Evolutionary conservation across 2,329 filamentous ascomycete genomes (phyloP).

Genomic region (Diaporthe sp.): DNA sequence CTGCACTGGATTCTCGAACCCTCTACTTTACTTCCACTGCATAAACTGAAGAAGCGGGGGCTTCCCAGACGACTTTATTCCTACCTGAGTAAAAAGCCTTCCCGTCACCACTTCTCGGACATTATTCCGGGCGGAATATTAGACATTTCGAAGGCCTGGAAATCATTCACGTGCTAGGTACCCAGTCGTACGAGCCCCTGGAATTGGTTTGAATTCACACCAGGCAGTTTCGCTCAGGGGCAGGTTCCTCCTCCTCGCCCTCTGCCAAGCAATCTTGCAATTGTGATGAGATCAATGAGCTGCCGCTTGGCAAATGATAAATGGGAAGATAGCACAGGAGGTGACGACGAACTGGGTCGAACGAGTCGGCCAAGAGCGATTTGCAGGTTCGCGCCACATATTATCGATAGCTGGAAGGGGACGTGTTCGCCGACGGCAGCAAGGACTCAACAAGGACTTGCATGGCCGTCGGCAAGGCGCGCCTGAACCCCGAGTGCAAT

Average conservation of each 20-base stretch:
- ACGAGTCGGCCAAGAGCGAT: background rate
- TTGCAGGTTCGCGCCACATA: background rate
- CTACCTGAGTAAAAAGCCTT: background rate
- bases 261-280: constrained; percentile 3
- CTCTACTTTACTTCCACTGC: background rate
- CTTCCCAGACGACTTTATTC: background rate
- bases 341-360: background rate
- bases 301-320: constrained; percentile 8
- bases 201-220: background rate
- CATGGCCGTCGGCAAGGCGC: background rate
- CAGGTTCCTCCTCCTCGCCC: background rate
- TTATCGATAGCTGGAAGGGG: background rate
- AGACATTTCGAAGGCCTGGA: background rate
- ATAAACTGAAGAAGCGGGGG: background rate
- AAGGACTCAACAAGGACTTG: background rate
- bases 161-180: background rate
- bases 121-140: constrained; percentile 12
- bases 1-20: background rate
- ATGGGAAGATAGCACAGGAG: background rate
- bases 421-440: constrained; percentile 15
- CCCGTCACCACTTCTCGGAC: background rate
- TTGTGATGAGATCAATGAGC: constrained; percentile 1
- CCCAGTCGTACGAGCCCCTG: background rate
- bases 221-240: background rate
- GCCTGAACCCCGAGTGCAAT: background rate